These are phyloP conservation scores for Pichia sorboxylosa DNA, from an alignment of 1,139 yeast species.

Conservation along the genomic window DNA sequence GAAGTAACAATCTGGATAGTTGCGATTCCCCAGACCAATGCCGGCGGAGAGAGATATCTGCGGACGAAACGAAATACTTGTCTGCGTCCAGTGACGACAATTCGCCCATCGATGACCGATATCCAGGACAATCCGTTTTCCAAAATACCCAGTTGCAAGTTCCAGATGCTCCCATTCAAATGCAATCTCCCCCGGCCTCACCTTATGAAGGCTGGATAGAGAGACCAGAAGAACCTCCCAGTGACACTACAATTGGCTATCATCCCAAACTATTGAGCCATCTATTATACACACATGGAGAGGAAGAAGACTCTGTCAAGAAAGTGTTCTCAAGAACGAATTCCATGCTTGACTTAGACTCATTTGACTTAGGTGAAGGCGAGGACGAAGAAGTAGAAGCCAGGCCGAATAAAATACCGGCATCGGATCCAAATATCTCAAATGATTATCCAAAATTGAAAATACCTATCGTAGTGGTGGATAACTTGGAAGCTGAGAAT, in stretches of 20 bases:
- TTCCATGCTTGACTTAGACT: no score
- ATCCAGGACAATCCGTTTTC: slow-evolving; percentile 2
- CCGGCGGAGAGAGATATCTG: no score
- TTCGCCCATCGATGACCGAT: slow-evolving; percentile 5
- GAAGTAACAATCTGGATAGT: slow-evolving; percentile 9
- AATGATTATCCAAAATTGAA: neutral
- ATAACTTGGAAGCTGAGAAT: slow-evolving; percentile 19
- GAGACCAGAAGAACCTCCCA: slow-evolving; percentile 23
- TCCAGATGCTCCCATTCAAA: slow-evolving; percentile 19
- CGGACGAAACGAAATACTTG: no score
- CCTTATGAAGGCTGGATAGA: slow-evolving; percentile 23
- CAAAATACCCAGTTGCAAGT: slow-evolving; percentile 9
- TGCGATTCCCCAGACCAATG: slow-evolving; percentile 6
- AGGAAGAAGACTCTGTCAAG: slow-evolving; percentile 6
- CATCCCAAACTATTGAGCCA: slow-evolving; percentile 22
- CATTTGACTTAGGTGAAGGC: no score
- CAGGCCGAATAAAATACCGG: no score
- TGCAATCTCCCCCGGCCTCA: slow-evolving; percentile 25
- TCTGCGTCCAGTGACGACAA: no score
- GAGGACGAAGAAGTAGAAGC: no score
- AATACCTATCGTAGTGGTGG: slow-evolving; percentile 20
- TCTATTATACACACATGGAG: slow-evolving; percentile 18
- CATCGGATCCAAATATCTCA: slow-evolving; percentile 5
- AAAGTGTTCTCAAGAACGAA: slow-evolving; percentile 7
- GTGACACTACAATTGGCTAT: slow-evolving; percentile 17